Conservation (phyloP, 208 protist species). For the Crithidia acanthocephali region DNA sequence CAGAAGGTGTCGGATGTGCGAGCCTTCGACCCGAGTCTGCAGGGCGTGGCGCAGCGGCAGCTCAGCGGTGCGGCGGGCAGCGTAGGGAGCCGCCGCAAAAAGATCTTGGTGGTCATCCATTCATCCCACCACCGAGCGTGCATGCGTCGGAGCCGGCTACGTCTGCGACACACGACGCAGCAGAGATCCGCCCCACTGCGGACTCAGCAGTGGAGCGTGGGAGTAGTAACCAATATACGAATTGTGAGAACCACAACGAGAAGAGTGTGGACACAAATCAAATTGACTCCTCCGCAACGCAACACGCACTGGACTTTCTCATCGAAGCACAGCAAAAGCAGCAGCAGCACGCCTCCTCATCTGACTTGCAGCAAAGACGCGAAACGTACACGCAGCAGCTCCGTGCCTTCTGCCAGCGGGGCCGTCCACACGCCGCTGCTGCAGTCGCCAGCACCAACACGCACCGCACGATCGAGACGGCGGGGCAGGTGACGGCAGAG, state of each 20-base stretch:
- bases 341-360: conserved; percentile 8
- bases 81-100: conserved; percentile 5
- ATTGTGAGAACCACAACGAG: neutral
- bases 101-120: conserved; percentile 19
- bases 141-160: neutral
- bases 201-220: no score
- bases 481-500: neutral
- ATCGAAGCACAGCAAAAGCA: conserved; percentile 11
- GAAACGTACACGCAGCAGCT: conserved; percentile 38
- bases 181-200: neutral
- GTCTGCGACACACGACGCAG: neutral
- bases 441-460: neutral
- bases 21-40: conserved; percentile 33
- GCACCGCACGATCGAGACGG: no score
- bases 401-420: conserved; percentile 25
- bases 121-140: conserved; percentile 3
- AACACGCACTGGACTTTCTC: conserved; percentile 19
- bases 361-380: conserved; percentile 18
- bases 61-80: neutral
- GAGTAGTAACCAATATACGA: neutral
- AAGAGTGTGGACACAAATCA: neutral
- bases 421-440: neutral
- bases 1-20: conserved; percentile 32
- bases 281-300: neutral
- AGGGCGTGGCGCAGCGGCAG: conserved; percentile 28